Percentiles rank a stretch among this genome's conserved stretches.
Evolutionary conservation across 192 early-diverging fungal genomes (phyloP).

Genomic region (Phlyctochytrium arcticum): DNA sequence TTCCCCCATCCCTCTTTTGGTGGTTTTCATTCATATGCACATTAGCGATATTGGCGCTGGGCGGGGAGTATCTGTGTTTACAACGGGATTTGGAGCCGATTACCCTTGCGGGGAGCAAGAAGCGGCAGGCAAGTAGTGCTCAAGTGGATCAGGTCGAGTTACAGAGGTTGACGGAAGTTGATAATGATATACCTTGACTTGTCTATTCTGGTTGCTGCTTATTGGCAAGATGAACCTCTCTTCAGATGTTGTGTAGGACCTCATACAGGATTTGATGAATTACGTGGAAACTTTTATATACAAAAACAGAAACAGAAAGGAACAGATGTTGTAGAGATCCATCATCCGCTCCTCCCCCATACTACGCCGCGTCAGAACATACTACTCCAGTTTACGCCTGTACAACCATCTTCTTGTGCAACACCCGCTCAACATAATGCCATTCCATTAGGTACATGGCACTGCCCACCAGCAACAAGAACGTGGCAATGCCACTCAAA

Average conservation of each 20-base stretch:
- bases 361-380: not conserved
- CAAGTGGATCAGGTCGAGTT: conserved; percentile 19
- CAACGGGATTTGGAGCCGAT: conserved; percentile 77
- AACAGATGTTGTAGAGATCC: too few relatives aligned
- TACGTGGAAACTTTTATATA: too few relatives aligned
- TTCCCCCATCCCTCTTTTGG: conserved; percentile 67
- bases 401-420: not conserved
- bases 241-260: too few relatives aligned
- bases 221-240: too few relatives aligned
- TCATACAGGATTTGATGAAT: too few relatives aligned
- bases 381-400: not conserved
- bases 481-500: not conserved
- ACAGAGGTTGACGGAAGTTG: conserved; percentile 18
- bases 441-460: not conserved
- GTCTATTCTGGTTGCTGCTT: too few relatives aligned
- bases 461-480: not conserved
- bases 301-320: too few relatives aligned
- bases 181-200: not conserved
- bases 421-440: not conserved
- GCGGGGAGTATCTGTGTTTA: conserved; percentile 80
- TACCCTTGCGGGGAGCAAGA: conserved; percentile 11
- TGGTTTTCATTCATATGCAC: conserved; percentile 58
- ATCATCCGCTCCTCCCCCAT: not conserved
- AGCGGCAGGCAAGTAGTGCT: not conserved
- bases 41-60: conserved; percentile 60